Conservation (phyloP, 768 basidiomycete species). For the Botryobasidium botryosum region DNA sequence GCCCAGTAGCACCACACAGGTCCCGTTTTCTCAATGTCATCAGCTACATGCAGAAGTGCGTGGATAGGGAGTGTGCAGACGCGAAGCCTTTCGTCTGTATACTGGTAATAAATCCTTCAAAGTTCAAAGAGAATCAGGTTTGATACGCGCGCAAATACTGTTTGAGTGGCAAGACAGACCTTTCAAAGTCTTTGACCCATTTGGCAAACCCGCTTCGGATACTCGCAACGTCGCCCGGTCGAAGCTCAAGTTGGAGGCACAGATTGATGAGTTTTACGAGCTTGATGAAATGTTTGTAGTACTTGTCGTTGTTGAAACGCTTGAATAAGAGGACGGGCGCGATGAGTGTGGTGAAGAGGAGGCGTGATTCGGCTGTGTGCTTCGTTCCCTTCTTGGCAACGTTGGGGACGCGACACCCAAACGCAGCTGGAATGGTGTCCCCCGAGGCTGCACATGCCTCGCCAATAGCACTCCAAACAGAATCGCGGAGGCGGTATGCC, state of each 20-base stretch:
- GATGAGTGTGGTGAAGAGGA: conserved; percentile 14
- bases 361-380: conserved; percentile 13
- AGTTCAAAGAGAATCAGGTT: too few species aligned
- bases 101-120: too few species aligned
- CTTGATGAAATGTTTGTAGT: conserved; percentile 4
- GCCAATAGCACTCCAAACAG: conserved; percentile 29
- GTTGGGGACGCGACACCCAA: conserved; percentile 8
- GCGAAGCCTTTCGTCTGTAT: too few species aligned
- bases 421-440: conserved; percentile 24
- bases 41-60: too few species aligned
- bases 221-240: background rate
- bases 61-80: too few species aligned
- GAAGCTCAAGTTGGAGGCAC: background rate
- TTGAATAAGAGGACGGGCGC: conserved; percentile 13
- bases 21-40: too few species aligned
- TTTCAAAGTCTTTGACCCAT: conserved; percentile 4
- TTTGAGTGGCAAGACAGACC: background rate
- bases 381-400: background rate
- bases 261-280: background rate
- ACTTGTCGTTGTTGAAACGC: background rate
- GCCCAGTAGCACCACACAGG: too few species aligned
- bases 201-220: background rate
- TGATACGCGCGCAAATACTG: too few species aligned
- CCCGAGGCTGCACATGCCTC: conserved; percentile 20
- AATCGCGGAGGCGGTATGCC: conserved; percentile 17